Conservation (phyloP, 441 rosid species). For the Manihot esculenta region DNA sequence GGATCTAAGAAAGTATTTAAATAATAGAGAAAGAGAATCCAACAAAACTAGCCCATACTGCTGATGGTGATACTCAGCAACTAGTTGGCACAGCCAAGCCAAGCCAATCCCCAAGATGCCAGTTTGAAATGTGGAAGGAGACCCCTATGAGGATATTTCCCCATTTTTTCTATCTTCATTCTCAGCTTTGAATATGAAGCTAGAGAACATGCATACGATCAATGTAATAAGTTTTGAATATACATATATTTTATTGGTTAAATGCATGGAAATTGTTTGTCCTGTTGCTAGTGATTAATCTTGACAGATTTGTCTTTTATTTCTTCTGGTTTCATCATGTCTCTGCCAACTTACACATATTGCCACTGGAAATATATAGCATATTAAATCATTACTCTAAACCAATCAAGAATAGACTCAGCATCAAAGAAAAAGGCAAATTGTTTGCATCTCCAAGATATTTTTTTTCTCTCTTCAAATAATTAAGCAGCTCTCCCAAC, state of each 20-base stretch:
- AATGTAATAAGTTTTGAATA: not conserved
- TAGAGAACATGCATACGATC: too few relatives aligned
- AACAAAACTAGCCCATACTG: slow-evolving; percentile 31
- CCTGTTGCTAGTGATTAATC: not conserved
- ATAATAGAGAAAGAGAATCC: not conserved
- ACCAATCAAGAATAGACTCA: slow-evolving; percentile 20
- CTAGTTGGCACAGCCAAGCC: slow-evolving; percentile 4
- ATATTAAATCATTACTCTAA: not conserved
- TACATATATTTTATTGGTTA: not conserved
- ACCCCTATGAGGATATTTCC: slow-evolving; percentile 6
- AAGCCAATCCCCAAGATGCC: slow-evolving; percentile 14
- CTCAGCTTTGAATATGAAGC: slow-evolving; percentile 11
- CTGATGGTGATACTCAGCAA: not conserved
- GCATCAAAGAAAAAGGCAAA: slow-evolving; percentile 4
- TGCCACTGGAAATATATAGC: not conserved
- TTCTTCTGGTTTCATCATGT: slow-evolving; percentile 6
- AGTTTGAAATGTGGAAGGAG: not conserved
- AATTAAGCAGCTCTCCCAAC: not conserved
- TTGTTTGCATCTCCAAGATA: slow-evolving; percentile 24
- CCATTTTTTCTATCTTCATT: not conserved
- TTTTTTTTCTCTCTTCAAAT: slow-evolving; percentile 20
- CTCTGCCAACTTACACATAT: slow-evolving; percentile 19
- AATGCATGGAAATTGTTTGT: slow-evolving; percentile 9
- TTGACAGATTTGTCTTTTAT: slow-evolving; percentile 32
- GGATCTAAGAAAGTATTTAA: not conserved